A percentile compares a stretch with the other conserved stretches of the same genome.
Evolutionary conservation across 2,329 filamentous ascomycete species (phyloP).

Genomic region (Ascochyta clinopodiicola): DNA sequence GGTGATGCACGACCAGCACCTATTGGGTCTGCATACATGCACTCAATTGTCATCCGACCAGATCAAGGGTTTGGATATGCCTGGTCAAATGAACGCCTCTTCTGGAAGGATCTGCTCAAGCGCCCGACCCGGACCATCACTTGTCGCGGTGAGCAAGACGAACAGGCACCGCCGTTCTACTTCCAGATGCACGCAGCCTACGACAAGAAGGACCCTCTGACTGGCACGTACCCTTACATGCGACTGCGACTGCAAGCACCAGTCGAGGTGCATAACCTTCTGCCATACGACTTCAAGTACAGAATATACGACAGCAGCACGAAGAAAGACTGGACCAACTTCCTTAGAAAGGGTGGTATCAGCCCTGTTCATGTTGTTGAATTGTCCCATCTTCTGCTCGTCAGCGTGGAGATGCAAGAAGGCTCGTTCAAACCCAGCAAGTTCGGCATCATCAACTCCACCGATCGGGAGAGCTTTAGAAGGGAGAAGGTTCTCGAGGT

Average conservation of each 20-base stretch:
- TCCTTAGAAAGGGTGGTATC: conserved; percentile 92
- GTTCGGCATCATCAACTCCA: conserved; percentile 95
- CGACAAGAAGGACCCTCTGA: conserved; percentile 82
- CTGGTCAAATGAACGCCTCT: conserved; percentile 88
- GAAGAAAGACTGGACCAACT: conserved; percentile 99
- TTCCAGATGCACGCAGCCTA: conserved; percentile 92
- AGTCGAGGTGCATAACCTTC: conserved; percentile 88
- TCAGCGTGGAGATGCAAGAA: conserved; percentile 97
- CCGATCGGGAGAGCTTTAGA: conserved; percentile 83
- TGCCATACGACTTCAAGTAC: conserved; percentile 99
- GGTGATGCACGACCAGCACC: conserved; percentile 89
- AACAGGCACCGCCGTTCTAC: conserved; percentile 82
- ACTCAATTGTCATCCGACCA: conserved; percentile 84
- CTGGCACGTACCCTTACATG: conserved; percentile 92
- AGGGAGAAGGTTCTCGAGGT: conserved; percentile 80
- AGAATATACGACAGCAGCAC: conserved; percentile 98
- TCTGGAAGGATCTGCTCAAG: conserved; percentile 91
- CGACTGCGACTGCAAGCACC: conserved; percentile 88
- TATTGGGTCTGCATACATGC: conserved; percentile 89
- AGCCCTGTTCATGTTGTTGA: conserved; percentile 98
- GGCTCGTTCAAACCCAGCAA: conserved; percentile 94
- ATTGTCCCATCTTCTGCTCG: conserved; percentile 86
- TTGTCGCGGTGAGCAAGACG: conserved; percentile 84
- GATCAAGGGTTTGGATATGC: conserved; percentile 96
- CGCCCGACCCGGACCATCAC: conserved; percentile 84